Percentiles rank a stretch among this genome's conserved stretches.
These are phyloP conservation scores for Termitomyces sp. DNA, from an alignment of 1,284 basidiomycete genomes.

Conservation along the genomic window DNA sequence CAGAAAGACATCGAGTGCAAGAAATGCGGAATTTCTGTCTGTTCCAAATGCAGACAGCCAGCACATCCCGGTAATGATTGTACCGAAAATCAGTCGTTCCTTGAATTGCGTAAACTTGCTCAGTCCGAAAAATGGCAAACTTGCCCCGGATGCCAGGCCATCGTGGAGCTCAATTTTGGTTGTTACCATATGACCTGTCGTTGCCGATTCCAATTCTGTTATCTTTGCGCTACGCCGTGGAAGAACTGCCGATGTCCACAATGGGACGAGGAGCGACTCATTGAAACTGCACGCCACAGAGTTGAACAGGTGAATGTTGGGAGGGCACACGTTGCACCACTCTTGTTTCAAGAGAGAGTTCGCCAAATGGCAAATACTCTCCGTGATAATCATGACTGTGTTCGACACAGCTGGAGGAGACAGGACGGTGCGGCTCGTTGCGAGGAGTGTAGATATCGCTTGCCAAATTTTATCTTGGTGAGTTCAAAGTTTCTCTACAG, in stretches of 20 bases:
- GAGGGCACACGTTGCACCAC: conserved; percentile 22
- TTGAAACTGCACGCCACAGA: conserved; percentile 31
- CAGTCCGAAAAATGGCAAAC: conserved; percentile 42
- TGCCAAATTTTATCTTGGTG: conserved; percentile 34
- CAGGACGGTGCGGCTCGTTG: conserved; percentile 35
- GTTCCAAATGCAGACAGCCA: conserved; percentile 39
- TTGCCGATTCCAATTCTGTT: conserved; percentile 45
- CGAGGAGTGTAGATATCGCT: conserved; percentile 36
- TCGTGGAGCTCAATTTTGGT: conserved; percentile 43
- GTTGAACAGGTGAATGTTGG: conserved; percentile 33
- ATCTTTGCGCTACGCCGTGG: conserved; percentile 49
- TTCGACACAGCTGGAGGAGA: conserved; percentile 34
- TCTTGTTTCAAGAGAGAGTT: conserved; percentile 25
- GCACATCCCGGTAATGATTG: conserved; percentile 34
- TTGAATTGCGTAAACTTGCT: conserved; percentile 39
- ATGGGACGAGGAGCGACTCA: conserved; percentile 47
- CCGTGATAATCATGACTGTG: conserved; percentile 42
- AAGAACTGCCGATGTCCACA: conserved; percentile 49
- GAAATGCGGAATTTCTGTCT: conserved; percentile 35
- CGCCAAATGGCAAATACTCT: conserved; percentile 32
- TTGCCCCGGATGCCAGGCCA: conserved; percentile 39
- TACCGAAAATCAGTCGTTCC: conserved; percentile 31
- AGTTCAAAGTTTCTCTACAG: conserved; percentile 20
- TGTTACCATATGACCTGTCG: conserved; percentile 50
- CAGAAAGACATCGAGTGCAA: conserved; percentile 26